Evolutionary conservation across 2,329 filamentous ascomycete genomes (phyloP).

Genomic region (Aaosphaeria arxii): DNA sequence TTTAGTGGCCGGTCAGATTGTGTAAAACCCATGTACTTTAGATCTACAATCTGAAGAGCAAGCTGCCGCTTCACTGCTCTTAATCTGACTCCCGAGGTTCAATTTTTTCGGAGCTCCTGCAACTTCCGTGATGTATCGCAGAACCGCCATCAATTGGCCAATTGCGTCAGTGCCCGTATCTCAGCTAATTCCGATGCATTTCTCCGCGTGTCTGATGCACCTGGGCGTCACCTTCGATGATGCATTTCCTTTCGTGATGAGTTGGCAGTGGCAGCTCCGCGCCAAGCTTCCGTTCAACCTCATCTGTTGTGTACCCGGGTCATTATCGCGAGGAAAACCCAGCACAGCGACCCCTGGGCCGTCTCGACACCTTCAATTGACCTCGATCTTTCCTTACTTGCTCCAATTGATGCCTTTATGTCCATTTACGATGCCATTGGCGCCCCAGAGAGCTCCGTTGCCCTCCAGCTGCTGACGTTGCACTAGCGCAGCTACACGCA

Average conservation of each 20-base stretch:
- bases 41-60: constrained; percentile 42
- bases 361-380: constrained; percentile 1
- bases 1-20: constrained; percentile 42
- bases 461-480: too few relatives aligned
- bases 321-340: constrained; percentile 1
- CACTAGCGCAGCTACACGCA: too few relatives aligned
- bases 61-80: constrained; percentile 36
- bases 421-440: too few relatives aligned
- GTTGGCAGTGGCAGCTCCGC: constrained; percentile 8
- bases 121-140: constrained; percentile 22
- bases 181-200: constrained; percentile 15
- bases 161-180: constrained; percentile 23
- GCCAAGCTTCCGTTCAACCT: constrained; percentile 32
- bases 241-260: constrained; percentile 4
- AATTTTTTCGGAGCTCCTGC: constrained; percentile 14
- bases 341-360: constrained; percentile 4
- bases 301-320: constrained; percentile 6
- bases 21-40: constrained; percentile 43
- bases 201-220: constrained; percentile 9
- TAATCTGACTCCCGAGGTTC: constrained; percentile 23
- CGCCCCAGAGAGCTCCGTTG: too few relatives aligned
- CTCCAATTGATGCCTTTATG: too few relatives aligned
- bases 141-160: constrained; percentile 19
- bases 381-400: neutral
- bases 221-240: constrained; percentile 18